phyloP scores from a whole-genome alignment of 2,329 filamentous ascomycete species.

The Cladosporium sp. region DNA sequence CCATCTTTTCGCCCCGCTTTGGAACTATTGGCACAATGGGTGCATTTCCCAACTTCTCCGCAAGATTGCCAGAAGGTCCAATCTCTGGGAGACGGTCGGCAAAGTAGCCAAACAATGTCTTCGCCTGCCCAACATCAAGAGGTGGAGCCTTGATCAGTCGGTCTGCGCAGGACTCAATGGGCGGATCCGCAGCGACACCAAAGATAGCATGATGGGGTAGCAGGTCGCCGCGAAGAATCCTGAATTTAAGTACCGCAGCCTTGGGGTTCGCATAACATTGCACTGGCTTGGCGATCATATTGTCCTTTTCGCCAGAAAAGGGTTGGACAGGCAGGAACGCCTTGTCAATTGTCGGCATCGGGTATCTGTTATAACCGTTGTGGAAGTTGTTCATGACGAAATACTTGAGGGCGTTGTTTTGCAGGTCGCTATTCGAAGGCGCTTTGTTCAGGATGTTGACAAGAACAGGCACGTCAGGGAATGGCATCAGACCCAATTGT shows the following conservation, averaged over 20 bases:
- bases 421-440: conserved; percentile 57
- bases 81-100: conserved; percentile 74
- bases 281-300: conserved; percentile 66
- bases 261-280: conserved; percentile 81
- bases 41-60: conserved; percentile 62
- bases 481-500: conserved; percentile 69
- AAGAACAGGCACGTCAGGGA: conserved; percentile 71
- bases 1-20: conserved; percentile 25
- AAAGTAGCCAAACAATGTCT: conserved; percentile 79
- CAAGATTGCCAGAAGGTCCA: conserved; percentile 53
- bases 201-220: conserved; percentile 80
- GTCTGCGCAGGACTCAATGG: conserved; percentile 73
- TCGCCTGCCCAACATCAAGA: conserved; percentile 63
- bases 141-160: conserved; percentile 73
- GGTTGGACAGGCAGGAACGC: conserved; percentile 72
- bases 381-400: conserved; percentile 77
- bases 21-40: conserved; percentile 68
- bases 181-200: conserved; percentile 79
- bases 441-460: conserved; percentile 72
- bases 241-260: conserved; percentile 76
- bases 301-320: conserved; percentile 52
- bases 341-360: conserved; percentile 50
- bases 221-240: conserved; percentile 74
- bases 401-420: conserved; percentile 73
- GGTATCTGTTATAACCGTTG: conserved; percentile 71